Base-by-base conservation (phyloP, 1,284 basidiomycete genomes). In the Caloboletus inedulis region DNA sequence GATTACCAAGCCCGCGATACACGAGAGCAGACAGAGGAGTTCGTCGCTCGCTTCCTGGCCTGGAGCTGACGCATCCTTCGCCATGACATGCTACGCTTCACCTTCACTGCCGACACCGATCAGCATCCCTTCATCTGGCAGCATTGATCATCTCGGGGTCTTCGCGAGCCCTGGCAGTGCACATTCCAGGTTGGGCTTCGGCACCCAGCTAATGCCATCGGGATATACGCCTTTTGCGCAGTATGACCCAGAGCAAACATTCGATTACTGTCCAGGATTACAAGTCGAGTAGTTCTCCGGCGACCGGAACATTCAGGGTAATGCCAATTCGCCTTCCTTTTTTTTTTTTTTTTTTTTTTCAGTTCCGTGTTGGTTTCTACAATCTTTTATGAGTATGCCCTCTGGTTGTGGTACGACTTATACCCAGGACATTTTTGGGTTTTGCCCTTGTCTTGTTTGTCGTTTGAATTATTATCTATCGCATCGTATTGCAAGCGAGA, bases 301-400 rank as follows among this genome's bases (percentile, higher is more conserved):
- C 53, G 84, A 85, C 71, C 85, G 84, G 85, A 84, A 86, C 69
- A 82, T 86, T 49, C 79, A 84, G 65, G 73, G 29, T 37, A 43
- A 43, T 18, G 4, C 37, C 43, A 14, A 23, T 42, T 45, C 46
- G 16, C 30, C 33, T 35, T 46, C 12, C 43, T 3, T 23, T 23
- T 23, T 23, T 23, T 42, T 44, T 39, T 47, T 39, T 34, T 18
- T 42, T 44, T 39, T 47, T 39, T 34, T 18, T 47, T 41, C 27
- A 14, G 37, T 40, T 27, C 36, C 29, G 23, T 46, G 21, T 39
- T 43, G 31, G 49, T 51, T 43, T 42, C 36, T 47, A 45, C 53
- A 18, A 45, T 43, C 36, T 39, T 47, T 51, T 43, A 44, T 40
- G 35, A 61, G 51, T 61, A 47, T 60, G 52, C 23, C 51, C 21